Evolutionary conservation across 768 basidiomycete genomes (phyloP), one percentile per base, ranked within the genome.

Genomic region (Chalciporus chontae): DNA sequence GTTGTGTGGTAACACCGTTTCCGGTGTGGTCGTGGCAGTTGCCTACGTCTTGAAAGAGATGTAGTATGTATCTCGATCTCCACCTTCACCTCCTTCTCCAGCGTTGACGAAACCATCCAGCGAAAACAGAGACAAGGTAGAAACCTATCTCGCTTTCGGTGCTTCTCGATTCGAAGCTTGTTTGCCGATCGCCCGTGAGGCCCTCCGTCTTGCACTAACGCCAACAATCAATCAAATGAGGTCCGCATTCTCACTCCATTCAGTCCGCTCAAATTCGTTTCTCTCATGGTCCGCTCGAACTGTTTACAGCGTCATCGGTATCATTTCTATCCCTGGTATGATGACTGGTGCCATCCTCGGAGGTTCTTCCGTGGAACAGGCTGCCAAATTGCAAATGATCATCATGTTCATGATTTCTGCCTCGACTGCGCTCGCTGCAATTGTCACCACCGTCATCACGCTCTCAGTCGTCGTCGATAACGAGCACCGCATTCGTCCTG

Each of bases 371-470:
- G 87, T 94, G 37, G 77, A 89, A 17, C 90, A 91, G 67, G 93
- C 92, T 0, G 89, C 89, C 2, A 81, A 83, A 45, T 71, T 94
- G 14, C 93, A 94, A 59, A 93, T 93, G 85, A 83, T 94, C 50
- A 90, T 94, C 70, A 89, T 93, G 83, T 94, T 94, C 69, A 89
- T 94, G 86, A 90, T 94, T 40, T 83, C 84, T 3, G 83, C 90
- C 0, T 79, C 82, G 50, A 86, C 87, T 0, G 80, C 84, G 0
- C 76, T 94, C 21, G 79, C 86, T 11, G 76, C 84, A 3, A 83
- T 90, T 47, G 70, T 79, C 45, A 78, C 81, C 3, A 84, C 85
- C 1, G 67, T 84, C 48, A 69, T 82, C 37, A 75, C 81, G 7
- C 75, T 93, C 8, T 63, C 65, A 4, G 74, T 85, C 13, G 75